phyloP scores from a whole-genome alignment of 768 basidiomycete genomes.

The Boletellus sp. region DNA sequence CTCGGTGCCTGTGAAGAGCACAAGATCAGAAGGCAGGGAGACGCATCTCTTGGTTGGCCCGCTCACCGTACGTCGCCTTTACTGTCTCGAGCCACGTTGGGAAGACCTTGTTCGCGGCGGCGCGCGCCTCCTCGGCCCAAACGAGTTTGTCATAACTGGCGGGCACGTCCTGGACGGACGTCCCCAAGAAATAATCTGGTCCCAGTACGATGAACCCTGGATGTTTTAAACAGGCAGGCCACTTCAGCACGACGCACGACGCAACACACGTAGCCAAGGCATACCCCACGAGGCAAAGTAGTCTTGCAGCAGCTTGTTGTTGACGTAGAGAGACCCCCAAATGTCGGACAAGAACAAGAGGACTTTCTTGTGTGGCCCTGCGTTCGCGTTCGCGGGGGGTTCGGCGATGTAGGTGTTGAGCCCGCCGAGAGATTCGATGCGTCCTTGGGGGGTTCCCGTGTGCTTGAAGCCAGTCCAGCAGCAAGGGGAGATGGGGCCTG shows the following conservation, averaged over 20 bases:
- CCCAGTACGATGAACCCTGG: conserved; percentile 56
- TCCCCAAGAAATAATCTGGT: conserved; percentile 59
- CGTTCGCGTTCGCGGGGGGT: conserved; percentile 28
- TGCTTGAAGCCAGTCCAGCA: conserved; percentile 52
- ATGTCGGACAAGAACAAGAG: conserved; percentile 56
- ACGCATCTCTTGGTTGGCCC: too few species aligned
- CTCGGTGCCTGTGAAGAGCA: conserved; percentile 16
- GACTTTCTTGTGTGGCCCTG: conserved; percentile 37
- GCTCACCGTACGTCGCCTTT: conserved; percentile 44
- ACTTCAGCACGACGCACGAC: neutral
- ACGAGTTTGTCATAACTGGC: conserved; percentile 27
- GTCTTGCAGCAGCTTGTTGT: conserved; percentile 54
- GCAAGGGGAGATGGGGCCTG: conserved; percentile 42
- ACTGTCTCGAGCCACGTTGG: conserved; percentile 52
- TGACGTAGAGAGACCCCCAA: conserved; percentile 50
- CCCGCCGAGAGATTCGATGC: conserved; percentile 41
- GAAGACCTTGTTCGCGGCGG: conserved; percentile 35
- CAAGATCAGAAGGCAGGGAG: neutral
- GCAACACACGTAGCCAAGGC: neutral
- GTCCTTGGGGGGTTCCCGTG: conserved; percentile 44
- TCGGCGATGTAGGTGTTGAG: conserved; percentile 54
- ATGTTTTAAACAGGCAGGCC: too few species aligned
- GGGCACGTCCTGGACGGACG: conserved; percentile 37
- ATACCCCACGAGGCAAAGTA: conserved; percentile 43
- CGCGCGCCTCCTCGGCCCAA: conserved; percentile 37